Conservation (phyloP, 768 basidiomycete genomes). For the Solioccasus polychromus region DNA sequence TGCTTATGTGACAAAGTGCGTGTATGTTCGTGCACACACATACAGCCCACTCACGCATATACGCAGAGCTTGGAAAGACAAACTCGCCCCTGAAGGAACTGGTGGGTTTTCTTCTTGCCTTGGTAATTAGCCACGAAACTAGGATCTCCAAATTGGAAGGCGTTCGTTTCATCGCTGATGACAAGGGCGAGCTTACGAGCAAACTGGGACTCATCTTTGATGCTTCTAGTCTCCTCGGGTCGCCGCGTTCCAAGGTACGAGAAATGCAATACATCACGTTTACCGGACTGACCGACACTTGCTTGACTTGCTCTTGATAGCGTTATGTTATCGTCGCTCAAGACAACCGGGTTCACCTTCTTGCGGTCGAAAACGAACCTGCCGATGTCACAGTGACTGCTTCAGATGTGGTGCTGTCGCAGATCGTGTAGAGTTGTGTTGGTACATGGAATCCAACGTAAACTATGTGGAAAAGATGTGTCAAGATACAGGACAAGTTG, state of each 20-base stretch:
- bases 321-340: constrained; percentile 59
- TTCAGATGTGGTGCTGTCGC: constrained; percentile 44
- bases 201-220: constrained; percentile 61
- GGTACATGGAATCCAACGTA: not conserved
- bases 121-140: too few species aligned
- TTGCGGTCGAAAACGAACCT: constrained; percentile 52
- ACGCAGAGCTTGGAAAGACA: constrained; percentile 63
- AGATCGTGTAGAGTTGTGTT: constrained; percentile 16
- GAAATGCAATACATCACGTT: too few species aligned
- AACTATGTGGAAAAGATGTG: too few species aligned
- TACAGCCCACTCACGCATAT: constrained; percentile 5
- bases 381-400: constrained; percentile 49
- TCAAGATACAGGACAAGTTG: not conserved
- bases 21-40: not conserved
- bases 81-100: constrained; percentile 54
- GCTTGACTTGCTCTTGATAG: too few species aligned
- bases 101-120: constrained; percentile 33
- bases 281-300: too few species aligned
- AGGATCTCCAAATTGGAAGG: too few species aligned
- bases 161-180: constrained; percentile 66
- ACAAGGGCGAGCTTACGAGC: constrained; percentile 55
- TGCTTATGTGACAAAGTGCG: constrained; percentile 59
- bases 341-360: constrained; percentile 50
- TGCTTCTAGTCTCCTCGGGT: constrained; percentile 59
- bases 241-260: constrained; percentile 61